A percentile compares a stretch with the other conserved stretches of the same genome.
Evolutionary conservation across 2,329 filamentous ascomycete genomes (phyloP).

Genomic region (Colletotrichum cereale): DNA sequence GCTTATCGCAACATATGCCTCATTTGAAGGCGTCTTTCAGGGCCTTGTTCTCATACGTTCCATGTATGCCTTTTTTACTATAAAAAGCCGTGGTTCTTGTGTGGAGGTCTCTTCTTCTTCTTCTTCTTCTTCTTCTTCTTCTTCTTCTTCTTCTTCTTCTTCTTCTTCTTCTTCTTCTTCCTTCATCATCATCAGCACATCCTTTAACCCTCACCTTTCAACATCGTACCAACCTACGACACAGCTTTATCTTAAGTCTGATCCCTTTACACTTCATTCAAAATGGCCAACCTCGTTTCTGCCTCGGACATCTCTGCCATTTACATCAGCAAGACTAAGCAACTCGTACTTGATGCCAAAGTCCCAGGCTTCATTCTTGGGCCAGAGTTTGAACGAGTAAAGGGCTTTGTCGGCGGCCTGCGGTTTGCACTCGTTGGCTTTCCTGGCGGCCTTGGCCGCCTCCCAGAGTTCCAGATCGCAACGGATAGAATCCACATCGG

Average conservation of each 20-base stretch:
- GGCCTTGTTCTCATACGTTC: too few species aligned
- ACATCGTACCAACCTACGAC: accelerated
- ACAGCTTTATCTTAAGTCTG: background rate
- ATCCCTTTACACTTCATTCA: background rate
- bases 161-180: too few species aligned
- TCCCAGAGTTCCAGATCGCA: background rate
- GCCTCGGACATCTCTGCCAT: background rate
- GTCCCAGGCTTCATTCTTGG: background rate
- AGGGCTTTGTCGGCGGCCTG: background rate
- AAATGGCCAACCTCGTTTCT: background rate
- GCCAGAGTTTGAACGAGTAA: background rate
- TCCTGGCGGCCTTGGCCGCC: background rate
- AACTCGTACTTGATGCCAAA: background rate
- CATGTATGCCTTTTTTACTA: too few species aligned
- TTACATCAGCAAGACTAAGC: background rate
- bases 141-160: too few species aligned
- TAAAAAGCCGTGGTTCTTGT: too few species aligned
- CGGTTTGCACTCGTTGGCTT: conserved; percentile 1
- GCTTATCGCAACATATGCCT: too few species aligned
- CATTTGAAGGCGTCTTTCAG: too few species aligned
- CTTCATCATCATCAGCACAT: too few species aligned
- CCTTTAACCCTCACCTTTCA: background rate
- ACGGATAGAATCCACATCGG: background rate
- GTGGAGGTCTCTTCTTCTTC: too few species aligned
- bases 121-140: too few species aligned